Percentiles rank a stretch among this genome's conserved stretches.
Evolutionary conservation across 208 protist genomes (phyloP).

Genomic region (Acanthamoeba culbertsoni): DNA sequence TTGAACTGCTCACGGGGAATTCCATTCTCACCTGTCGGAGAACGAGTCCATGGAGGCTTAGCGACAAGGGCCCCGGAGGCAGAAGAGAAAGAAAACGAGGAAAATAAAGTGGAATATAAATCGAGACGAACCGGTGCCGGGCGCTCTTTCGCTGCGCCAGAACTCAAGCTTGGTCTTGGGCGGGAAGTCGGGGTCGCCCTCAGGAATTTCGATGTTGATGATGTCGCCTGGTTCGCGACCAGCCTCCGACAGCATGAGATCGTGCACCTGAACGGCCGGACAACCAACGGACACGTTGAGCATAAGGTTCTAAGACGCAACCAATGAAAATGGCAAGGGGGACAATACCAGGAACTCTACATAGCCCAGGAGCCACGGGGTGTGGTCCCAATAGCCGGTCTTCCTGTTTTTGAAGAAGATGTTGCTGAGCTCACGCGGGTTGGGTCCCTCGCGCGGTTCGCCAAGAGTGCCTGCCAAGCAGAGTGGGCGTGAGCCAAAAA

Average conservation of each 20-base stretch:
- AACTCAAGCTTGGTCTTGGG: not conserved
- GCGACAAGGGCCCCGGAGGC: too few species aligned
- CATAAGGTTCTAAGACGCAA: too few species aligned
- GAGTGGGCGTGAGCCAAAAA: not conserved
- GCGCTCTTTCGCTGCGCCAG: not conserved
- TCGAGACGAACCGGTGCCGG: not conserved
- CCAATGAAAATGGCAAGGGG: not conserved
- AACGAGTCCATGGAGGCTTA: not conserved
- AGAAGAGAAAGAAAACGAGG: too few species aligned
- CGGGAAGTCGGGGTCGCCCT: not conserved
- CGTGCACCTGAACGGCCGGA: not conserved
- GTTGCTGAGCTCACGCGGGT: conserved; percentile 4
- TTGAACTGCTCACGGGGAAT: not conserved
- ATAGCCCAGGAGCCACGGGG: not conserved
- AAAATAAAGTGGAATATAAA: not conserved
- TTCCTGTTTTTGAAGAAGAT: conserved; percentile 41
- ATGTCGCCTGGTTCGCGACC: not conserved
- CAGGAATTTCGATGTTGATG: not conserved
- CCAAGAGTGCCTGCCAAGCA: not conserved
- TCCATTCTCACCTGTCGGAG: not conserved
- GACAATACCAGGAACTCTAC: not conserved
- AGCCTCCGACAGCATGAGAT: not conserved
- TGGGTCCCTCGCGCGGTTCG: not conserved
- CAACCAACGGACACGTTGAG: not conserved
- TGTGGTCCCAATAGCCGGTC: conserved; percentile 19